These are phyloP conservation scores for Plasmodium adleri DNA, from an alignment of 169 alveolate species.

Conservation along the genomic window DNA sequence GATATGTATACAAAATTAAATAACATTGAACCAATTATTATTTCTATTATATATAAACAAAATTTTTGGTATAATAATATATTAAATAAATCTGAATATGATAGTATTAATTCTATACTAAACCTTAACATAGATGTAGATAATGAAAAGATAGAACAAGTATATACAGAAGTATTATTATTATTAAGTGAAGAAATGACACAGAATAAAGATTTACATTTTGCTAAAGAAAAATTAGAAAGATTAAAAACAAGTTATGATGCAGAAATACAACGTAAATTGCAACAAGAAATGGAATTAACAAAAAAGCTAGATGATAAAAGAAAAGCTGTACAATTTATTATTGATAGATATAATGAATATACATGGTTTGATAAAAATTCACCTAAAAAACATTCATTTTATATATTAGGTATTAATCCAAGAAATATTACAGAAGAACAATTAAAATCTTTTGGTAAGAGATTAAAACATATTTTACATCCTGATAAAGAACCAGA, in stretches of 20 bases:
- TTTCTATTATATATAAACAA: slow-evolving; percentile 45
- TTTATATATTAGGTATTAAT: slow-evolving; percentile 81
- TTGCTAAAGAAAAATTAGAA: slow-evolving; percentile 74
- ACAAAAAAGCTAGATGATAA: slow-evolving; percentile 70
- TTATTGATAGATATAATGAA: slow-evolving; percentile 80
- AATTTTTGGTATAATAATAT: slow-evolving; percentile 59
- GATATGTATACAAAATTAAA: slow-evolving; percentile 58
- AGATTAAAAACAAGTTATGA: slow-evolving; percentile 71
- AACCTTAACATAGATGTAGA: slow-evolving; percentile 56
- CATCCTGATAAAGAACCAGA: slow-evolving; percentile 87
- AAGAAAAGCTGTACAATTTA: slow-evolving; percentile 80
- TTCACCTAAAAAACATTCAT: slow-evolving; percentile 79
- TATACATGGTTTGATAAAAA: slow-evolving; percentile 75
- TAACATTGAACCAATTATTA: slow-evolving; percentile 37
- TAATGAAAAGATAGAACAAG: slow-evolving; percentile 26
- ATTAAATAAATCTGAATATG: slow-evolving; percentile 74
- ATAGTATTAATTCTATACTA: slow-evolving; percentile 63
- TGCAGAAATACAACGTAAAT: slow-evolving; percentile 79
- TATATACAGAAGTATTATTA: slow-evolving; percentile 35
- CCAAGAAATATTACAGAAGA: slow-evolving; percentile 78
- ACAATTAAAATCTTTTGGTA: slow-evolving; percentile 76
- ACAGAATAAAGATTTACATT: slow-evolving; percentile 46
- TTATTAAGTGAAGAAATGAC: slow-evolving; percentile 62
- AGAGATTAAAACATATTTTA: slow-evolving; percentile 81
- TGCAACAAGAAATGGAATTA: slow-evolving; percentile 81